Evolutionary conservation across 1,139 yeast genomes (phyloP).

Genomic region (Pichia sp.): DNA sequence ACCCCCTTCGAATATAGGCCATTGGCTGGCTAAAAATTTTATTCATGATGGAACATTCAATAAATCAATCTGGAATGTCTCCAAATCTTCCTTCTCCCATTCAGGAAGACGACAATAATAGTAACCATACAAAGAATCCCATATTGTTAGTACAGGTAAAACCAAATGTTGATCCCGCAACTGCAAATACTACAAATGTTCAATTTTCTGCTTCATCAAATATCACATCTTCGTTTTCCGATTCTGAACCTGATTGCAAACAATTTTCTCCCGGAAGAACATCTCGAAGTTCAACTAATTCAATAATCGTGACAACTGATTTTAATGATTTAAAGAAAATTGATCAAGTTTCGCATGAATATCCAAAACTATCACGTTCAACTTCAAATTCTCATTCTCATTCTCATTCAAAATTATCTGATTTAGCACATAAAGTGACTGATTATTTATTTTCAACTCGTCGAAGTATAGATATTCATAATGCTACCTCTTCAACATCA

Average conservation of each 20-base stretch:
- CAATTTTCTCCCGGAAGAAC: slow-evolving; percentile 4
- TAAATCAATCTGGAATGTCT: too few relatives aligned
- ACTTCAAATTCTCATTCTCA: neutral
- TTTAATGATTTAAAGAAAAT: too few relatives aligned
- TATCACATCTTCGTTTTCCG: slow-evolving; percentile 2
- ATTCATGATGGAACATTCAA: too few relatives aligned
- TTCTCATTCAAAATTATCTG: slow-evolving; percentile 23
- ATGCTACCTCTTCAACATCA: slow-evolving; percentile 9
- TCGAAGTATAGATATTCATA: slow-evolving; percentile 16
- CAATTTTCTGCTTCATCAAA: slow-evolving; percentile 1
- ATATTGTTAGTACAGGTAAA: slow-evolving; percentile 4
- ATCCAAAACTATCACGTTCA: neutral
- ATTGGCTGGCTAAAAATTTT: too few relatives aligned
- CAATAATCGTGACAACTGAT: neutral
- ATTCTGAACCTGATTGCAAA: slow-evolving; percentile 3
- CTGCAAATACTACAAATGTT: slow-evolving; percentile 9
- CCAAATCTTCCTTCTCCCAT: too few relatives aligned
- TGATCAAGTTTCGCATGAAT: too few relatives aligned
- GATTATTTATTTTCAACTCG: slow-evolving; percentile 23
- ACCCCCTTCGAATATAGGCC: too few relatives aligned
- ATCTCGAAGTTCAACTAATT: slow-evolving; percentile 9
- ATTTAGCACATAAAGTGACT: slow-evolving; percentile 26
- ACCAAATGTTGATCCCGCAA: slow-evolving; percentile 3
- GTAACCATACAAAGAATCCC: too few relatives aligned
- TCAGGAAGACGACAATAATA: too few relatives aligned